Evolutionary conservation across 1,284 basidiomycete species (phyloP).

Genomic region (Grifola frondosa): DNA sequence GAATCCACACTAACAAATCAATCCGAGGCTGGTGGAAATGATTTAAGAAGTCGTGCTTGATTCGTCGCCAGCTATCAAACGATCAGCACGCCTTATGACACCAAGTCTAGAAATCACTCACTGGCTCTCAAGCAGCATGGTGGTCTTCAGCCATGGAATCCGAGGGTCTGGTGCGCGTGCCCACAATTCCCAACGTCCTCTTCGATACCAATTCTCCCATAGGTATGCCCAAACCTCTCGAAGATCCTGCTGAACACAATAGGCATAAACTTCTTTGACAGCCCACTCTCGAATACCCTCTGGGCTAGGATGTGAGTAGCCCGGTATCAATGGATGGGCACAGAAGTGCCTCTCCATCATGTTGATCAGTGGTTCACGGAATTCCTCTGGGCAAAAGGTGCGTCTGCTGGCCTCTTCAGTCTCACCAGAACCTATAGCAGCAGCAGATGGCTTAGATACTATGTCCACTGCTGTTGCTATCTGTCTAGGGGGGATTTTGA

Average conservation of each 20-base stretch:
- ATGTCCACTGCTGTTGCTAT: too few relatives aligned
- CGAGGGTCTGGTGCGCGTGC: constrained; percentile 15
- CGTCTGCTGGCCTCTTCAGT: too few relatives aligned
- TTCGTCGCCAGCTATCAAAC: constrained; percentile 28
- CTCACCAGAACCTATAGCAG: too few relatives aligned
- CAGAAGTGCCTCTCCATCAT: constrained; percentile 29
- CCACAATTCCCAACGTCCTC: constrained; percentile 31
- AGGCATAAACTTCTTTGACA: constrained; percentile 25
- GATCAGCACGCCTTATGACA: too few relatives aligned
- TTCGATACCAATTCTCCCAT: constrained; percentile 35
- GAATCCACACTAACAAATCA: constrained; percentile 33
- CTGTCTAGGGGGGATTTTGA: too few relatives aligned
- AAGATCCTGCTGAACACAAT: constrained; percentile 27
- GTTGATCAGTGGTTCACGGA: constrained; percentile 17
- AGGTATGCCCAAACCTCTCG: constrained; percentile 32
- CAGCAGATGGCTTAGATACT: too few relatives aligned
- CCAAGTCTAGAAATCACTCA: too few relatives aligned
- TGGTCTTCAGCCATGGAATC: constrained; percentile 24
- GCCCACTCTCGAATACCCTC: constrained; percentile 15
- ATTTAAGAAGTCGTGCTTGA: constrained; percentile 34
- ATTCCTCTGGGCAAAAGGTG: too few relatives aligned
- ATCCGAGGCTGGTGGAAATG: constrained; percentile 32
- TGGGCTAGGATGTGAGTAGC: constrained; percentile 4
- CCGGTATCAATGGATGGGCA: constrained; percentile 28
- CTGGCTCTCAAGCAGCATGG: too few relatives aligned